Base-by-base conservation (phyloP, 1,284 basidiomycete species). In the Kwoniella shivajii region DNA sequence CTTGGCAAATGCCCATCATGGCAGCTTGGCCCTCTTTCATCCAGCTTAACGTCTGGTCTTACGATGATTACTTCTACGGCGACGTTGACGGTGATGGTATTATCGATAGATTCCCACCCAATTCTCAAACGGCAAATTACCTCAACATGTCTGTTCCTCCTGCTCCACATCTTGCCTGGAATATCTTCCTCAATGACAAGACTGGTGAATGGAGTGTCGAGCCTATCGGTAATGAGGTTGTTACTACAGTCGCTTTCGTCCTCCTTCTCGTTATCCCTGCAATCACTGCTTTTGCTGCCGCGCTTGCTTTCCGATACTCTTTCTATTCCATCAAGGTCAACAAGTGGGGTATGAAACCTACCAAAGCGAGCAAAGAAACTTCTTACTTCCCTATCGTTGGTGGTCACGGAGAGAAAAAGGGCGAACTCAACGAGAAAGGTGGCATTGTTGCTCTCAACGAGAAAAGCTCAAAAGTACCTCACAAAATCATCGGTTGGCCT, bases 321-420 rank as follows among this genome's bases (percentile, higher is more conserved):
- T 95, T 95, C 84, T 95, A 95, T 73, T 89, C 90, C 22, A 94
- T 95, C 81, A 91, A 85, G 75, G 87, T 92, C 81, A 95, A 95
- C 80, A 87, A 87, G 76, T 94, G 87, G 80, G 91, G 91, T 80
- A 84, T 88, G 65, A 86, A 89, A 78, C 82, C 85, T 3, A 54
- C 57, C 54, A 79, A 78, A 66, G 72, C 84, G 4, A 50, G 56
- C 44, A 77, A 75, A 65, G 77, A 75, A 52, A 72, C 72, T 30
- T 75, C 71, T 33, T 80, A 79, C 67, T 77, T 79, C 72, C 75
- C 76, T 27, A 80, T 76, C 80, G 81, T 61, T 80, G 85, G 72
- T 82, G 83, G 73, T 84, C 83, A 76, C 88, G 90, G 75, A 84
- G 71, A 74, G 50, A 77, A 78, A 65, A 73, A 74, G 64, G 72